Conservation (phyloP, 345 rosid genomes). For the Crucihimalaya himalaica region DNA sequence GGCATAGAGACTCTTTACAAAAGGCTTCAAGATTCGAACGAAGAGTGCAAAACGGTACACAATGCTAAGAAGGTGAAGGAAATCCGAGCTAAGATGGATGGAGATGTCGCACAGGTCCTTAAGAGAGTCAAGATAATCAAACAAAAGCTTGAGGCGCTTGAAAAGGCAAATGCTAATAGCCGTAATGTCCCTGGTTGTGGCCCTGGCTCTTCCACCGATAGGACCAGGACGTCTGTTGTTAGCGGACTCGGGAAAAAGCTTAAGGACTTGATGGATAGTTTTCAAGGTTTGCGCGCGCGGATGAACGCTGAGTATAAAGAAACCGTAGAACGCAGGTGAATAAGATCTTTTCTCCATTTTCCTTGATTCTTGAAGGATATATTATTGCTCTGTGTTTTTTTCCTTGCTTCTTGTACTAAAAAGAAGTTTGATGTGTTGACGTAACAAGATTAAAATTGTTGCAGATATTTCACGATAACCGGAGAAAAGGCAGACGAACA, state of each 20-base stretch:
- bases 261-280: constrained; percentile 73
- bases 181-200: constrained; percentile 67
- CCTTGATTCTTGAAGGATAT: not conserved
- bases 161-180: constrained; percentile 60
- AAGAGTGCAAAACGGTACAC: constrained; percentile 66
- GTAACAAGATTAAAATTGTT: not conserved
- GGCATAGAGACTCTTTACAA: constrained; percentile 57
- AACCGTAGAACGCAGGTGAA: constrained; percentile 71
- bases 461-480: constrained; percentile 70
- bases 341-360: not conserved
- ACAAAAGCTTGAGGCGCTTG: constrained; percentile 72
- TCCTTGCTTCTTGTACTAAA: not conserved
- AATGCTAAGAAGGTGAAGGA: constrained; percentile 65
- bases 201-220: constrained; percentile 77
- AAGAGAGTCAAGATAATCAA: constrained; percentile 67
- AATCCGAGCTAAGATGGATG: constrained; percentile 63
- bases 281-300: constrained; percentile 57
- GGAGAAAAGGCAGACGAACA: constrained; percentile 75
- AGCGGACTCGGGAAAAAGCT: constrained; percentile 75
- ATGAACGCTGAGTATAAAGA: constrained; percentile 73
- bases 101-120: constrained; percentile 60
- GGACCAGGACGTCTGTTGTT: constrained; percentile 79
- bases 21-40: constrained; percentile 72
- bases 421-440: not conserved
- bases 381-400: not conserved